Conservation (phyloP, 176 grass and related monocot genomes). For the Carex pumila region DNA sequence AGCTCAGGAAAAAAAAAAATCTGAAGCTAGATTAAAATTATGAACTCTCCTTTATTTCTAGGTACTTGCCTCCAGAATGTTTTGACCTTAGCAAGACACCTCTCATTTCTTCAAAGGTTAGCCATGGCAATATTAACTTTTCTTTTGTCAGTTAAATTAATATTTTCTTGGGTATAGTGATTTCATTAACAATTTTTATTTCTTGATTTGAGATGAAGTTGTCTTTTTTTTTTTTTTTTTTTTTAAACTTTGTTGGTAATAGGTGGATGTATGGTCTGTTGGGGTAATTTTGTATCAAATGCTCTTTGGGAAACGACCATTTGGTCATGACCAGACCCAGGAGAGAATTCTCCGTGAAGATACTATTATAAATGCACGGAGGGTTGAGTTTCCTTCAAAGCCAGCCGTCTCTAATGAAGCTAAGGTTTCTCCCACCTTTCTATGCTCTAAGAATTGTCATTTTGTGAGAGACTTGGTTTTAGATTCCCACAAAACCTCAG, state of each 20-base stretch:
- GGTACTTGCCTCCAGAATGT: conserved; percentile 99
- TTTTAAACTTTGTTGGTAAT: conserved; percentile 13
- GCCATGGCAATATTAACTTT: conserved; percentile 1
- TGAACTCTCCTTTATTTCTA: conserved; percentile 32
- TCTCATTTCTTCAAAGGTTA: conserved; percentile 98
- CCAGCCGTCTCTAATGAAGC: conserved; percentile 89
- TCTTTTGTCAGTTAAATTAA: not conserved
- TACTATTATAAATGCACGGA: conserved; percentile 94
- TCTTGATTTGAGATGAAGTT: not conserved
- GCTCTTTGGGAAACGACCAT: conserved; percentile 85
- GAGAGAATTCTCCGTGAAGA: conserved; percentile 98
- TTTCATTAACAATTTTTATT: not conserved
- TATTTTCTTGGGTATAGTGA: not conserved
- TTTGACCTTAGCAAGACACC: conserved; percentile 96
- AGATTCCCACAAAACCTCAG: not conserved
- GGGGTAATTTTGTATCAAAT: conserved; percentile 99
- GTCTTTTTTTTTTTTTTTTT: not conserved
- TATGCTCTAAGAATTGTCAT: not conserved
- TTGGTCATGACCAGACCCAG: conserved; percentile 97
- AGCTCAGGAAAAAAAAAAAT: not conserved
- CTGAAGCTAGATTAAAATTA: not conserved
- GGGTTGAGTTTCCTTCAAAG: conserved; percentile 89
- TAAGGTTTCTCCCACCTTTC: conserved; percentile 40
- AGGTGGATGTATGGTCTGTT: conserved; percentile 99
- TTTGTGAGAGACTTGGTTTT: not conserved